phyloP scores from a whole-genome alignment of 495 filamentous ascomycete genomes.

The Aspergillus ostianus region DNA sequence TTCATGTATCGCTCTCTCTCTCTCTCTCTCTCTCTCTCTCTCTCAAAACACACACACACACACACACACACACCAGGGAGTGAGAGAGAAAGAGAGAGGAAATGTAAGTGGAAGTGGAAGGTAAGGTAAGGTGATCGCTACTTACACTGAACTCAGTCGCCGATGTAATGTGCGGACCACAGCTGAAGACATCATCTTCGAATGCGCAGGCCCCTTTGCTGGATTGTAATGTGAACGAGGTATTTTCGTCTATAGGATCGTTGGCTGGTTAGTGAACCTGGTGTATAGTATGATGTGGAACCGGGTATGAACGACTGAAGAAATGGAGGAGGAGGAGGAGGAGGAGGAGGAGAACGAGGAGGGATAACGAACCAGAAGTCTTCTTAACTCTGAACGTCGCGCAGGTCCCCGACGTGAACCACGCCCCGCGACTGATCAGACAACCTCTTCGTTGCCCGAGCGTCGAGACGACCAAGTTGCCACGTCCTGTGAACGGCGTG shows the following conservation, averaged over 20 bases:
- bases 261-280: neutral
- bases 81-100: constrained; percentile 8
- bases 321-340: too few species aligned
- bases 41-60: too few species aligned
- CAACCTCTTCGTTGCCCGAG: constrained; percentile 58
- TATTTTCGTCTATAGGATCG: constrained; percentile 33
- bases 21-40: too few species aligned
- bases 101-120: neutral
- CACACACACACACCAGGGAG: too few species aligned
- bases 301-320: too few species aligned
- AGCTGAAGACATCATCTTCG: constrained; percentile 46
- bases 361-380: constrained; percentile 37
- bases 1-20: too few species aligned
- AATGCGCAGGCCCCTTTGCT: constrained; percentile 60
- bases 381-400: constrained; percentile 61
- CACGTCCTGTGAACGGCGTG: constrained; percentile 52
- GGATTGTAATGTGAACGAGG: constrained; percentile 55
- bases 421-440: constrained; percentile 66
- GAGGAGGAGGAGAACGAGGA: too few species aligned
- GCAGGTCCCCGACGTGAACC: constrained; percentile 69
- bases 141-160: constrained; percentile 49
- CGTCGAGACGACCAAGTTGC: constrained; percentile 57
- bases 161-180: constrained; percentile 43
- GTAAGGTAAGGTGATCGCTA: neutral
- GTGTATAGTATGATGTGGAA: neutral